Base-by-base conservation (phyloP, 768 basidiomycete genomes). In the Termitomyces sp. region DNA sequence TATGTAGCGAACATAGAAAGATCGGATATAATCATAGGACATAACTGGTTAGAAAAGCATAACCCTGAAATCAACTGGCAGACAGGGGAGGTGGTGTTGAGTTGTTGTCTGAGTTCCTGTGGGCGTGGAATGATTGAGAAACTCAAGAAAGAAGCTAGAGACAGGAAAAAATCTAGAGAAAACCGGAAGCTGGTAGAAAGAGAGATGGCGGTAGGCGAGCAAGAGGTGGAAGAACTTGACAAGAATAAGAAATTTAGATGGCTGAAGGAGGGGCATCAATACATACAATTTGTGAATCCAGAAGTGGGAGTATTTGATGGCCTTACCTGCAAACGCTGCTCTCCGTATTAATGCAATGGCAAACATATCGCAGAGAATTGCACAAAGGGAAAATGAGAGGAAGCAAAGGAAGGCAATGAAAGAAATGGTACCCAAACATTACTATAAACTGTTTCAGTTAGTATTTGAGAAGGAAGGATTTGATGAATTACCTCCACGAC, bases 401-500 rank as follows among this genome's bases (percentile, higher is more conserved):
- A 46, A 22, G 16, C 39, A 43, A 27, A 35, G 43, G n/a, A 12
- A 27, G 3, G 32, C 15, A 0, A 36, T 54, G 0, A n/a, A 35
- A 3, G 32, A 54, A 1, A 48, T 49, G 40, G 16, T 54, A 0
- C 46, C 39, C 2, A 31, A 54, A 4, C 22, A 48, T 4, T 54
- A 54, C 16, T 54, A 54, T 13, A 1, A 48, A 12, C 45, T 3
- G 0, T 47, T 40, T 12, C 9, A 35, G n/a, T 5, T 27, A 0
- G 53, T 64, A 0, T 63, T 65, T 20, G 27, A 50, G 2, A 60
- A 60, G 36, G 50, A 59, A 20, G 44, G 41, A 3, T 66, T 64
- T 45, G 56, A 66, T 33, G 49, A 59, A 56, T 40, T 77, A 1
- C 70, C 73, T 3, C 64, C 61, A 7, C 42, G 57, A 49, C 62